phyloP scores from a whole-genome alignment of 2,329 filamentous ascomycete species.

The Nigrospora sphaerica region DNA sequence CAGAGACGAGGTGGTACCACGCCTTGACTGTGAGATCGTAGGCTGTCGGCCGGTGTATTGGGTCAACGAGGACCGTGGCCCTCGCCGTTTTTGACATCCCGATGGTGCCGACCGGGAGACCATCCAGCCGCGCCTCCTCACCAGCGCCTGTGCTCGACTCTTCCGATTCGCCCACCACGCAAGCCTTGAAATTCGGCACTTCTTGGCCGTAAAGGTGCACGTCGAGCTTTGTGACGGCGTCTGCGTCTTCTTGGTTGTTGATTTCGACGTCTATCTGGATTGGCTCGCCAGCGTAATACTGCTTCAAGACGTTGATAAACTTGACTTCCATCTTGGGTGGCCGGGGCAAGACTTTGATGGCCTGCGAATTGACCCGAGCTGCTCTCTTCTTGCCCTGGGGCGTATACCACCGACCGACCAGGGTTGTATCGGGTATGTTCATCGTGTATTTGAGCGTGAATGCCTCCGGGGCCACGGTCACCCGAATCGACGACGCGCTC shows the following conservation, averaged over 20 bases:
- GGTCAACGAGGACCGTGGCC: constrained; percentile 41
- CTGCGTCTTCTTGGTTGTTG: constrained; percentile 71
- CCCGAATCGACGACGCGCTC: constrained; percentile 53
- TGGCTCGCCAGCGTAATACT: constrained; percentile 81
- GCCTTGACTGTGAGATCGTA: constrained; percentile 68
- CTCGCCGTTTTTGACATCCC: constrained; percentile 33
- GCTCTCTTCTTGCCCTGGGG: constrained; percentile 36
- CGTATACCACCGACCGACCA: constrained; percentile 43
- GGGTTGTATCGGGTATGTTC: constrained; percentile 36
- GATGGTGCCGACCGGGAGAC: constrained; percentile 40
- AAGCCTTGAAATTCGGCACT: constrained; percentile 38
- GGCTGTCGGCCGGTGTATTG: constrained; percentile 40
- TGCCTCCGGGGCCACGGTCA: constrained; percentile 55
- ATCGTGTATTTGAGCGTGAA: constrained; percentile 64
- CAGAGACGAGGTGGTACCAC: constrained; percentile 71
- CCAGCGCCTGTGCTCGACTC: constrained; percentile 21
- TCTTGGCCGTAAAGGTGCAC: constrained; percentile 57
- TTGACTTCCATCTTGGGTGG: constrained; percentile 84
- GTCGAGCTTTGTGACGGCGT: constrained; percentile 65
- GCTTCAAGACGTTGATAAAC: constrained; percentile 52
- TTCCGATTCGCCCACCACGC: constrained; percentile 24
- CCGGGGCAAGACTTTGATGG: constrained; percentile 72
- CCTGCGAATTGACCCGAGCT: constrained; percentile 40
- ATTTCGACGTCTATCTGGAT: constrained; percentile 64
- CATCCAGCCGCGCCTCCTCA: constrained; percentile 36